Conservation (phyloP, 257 asterid species). For the Solanum pinnatisectum region DNA sequence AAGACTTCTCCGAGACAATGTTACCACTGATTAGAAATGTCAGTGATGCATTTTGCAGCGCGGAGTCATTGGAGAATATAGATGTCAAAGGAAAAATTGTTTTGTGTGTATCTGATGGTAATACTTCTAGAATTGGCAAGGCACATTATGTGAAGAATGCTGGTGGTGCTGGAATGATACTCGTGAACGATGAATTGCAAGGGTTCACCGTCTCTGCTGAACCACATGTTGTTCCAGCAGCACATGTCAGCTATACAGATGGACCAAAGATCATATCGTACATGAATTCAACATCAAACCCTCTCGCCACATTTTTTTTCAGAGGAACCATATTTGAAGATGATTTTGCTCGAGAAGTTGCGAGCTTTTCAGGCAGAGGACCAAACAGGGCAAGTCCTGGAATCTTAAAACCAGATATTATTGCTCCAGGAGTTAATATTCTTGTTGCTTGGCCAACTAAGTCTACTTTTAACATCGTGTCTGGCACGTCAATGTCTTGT, state of each 20-base stretch:
- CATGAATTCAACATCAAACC: not conserved
- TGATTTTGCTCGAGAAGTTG: slow-evolving; percentile 1
- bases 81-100: slow-evolving; percentile 18
- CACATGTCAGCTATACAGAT: slow-evolving; percentile 8
- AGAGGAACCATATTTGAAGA: slow-evolving; percentile 18
- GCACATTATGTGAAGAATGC: slow-evolving; percentile 18
- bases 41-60: not conserved
- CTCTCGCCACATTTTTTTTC: slow-evolving; percentile 4
- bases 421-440: slow-evolving; percentile 19
- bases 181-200: not conserved
- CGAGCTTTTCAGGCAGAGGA: slow-evolving; percentile 22
- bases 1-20: not conserved
- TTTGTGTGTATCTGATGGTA: slow-evolving; percentile 6
- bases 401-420: slow-evolving; percentile 23
- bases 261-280: slow-evolving; percentile 16
- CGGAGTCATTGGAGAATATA: not conserved
- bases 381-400: slow-evolving; percentile 16
- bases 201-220: slow-evolving; percentile 6
- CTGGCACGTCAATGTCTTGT: slow-evolving; percentile 30
- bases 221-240: slow-evolving; percentile 14
- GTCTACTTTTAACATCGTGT: slow-evolving; percentile 5
- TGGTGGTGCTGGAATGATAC: slow-evolving; percentile 35
- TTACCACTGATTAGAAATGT: not conserved
- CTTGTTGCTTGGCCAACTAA: slow-evolving; percentile 21
- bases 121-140: not conserved